Evolutionary conservation across 495 filamentous ascomycete species (phyloP).

Genomic region (Aspergillus kassunensis): DNA sequence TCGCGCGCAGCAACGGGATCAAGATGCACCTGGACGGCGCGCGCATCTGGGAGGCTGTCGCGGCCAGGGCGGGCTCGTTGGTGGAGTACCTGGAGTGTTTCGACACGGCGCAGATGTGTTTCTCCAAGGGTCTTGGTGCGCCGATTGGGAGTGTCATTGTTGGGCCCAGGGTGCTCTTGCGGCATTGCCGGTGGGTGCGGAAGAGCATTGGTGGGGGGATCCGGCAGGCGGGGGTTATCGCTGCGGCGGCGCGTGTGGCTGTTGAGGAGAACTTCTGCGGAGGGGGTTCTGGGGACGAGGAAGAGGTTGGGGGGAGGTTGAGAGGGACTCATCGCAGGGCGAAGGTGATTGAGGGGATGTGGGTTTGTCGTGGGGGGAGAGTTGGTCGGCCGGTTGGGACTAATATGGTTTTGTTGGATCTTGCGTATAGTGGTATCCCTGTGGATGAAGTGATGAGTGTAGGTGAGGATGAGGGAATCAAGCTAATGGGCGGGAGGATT

Average conservation of each 20-base stretch:
- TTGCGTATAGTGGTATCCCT: slow-evolving; percentile 25
- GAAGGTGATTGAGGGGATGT: slow-evolving; percentile 51
- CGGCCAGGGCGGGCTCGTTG: slow-evolving; percentile 49
- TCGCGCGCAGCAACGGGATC: slow-evolving; percentile 56
- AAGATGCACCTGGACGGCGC: slow-evolving; percentile 74
- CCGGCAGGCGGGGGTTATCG: slow-evolving; percentile 50
- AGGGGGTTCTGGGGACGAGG: slow-evolving; percentile 50
- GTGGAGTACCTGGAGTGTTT: slow-evolving; percentile 61
- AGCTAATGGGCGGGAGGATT: slow-evolving; percentile 18
- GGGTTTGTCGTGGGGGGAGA: slow-evolving; percentile 43
- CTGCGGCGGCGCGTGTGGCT: slow-evolving; percentile 27
- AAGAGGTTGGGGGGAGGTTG: slow-evolving; percentile 57
- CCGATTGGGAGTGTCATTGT: slow-evolving; percentile 71
- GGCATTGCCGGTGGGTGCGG: slow-evolving; percentile 62
- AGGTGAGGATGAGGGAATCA: slow-evolving; percentile 18
- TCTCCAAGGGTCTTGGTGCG: slow-evolving; percentile 76
- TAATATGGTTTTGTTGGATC: slow-evolving; percentile 82
- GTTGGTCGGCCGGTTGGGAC: slow-evolving; percentile 48
- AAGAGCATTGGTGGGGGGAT: slow-evolving; percentile 75
- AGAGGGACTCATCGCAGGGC: slow-evolving; percentile 52
- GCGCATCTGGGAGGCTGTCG: slow-evolving; percentile 66
- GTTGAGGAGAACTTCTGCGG: slow-evolving; percentile 49
- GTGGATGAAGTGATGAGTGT: neutral
- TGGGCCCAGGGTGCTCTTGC: slow-evolving; percentile 53
- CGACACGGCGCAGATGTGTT: slow-evolving; percentile 70